Percentiles rank a stretch among this genome's conserved stretches.
Evolutionary conservation across 2,329 filamentous ascomycete species (phyloP).

Genomic region (Botrytis deweyae): DNA sequence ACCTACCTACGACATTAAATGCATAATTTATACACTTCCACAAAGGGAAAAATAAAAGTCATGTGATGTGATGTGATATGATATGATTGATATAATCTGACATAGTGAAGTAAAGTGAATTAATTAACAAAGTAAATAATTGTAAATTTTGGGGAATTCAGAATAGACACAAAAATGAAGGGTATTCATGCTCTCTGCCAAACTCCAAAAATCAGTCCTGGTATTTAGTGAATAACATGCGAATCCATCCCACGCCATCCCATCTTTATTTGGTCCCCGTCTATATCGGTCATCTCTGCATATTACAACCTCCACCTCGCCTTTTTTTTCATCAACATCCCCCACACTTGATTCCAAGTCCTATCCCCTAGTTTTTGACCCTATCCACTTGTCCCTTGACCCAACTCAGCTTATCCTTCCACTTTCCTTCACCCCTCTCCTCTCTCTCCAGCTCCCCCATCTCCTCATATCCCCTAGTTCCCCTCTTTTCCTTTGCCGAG

Average conservation of each 20-base stretch:
- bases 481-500: not conserved
- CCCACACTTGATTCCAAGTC: not conserved
- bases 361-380: not conserved
- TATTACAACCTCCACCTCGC: not conserved
- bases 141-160: not conserved
- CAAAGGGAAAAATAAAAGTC: not conserved
- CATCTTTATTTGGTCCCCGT: not conserved
- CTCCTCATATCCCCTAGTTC: constrained; percentile 1
- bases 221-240: not conserved
- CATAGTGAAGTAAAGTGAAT: not conserved
- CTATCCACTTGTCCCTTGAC: constrained; percentile 3
- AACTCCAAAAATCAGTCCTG: not conserved
- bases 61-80: not conserved
- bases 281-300: not conserved
- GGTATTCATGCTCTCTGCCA: not conserved
- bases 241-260: not conserved
- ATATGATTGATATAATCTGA: not conserved
- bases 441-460: not conserved
- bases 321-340: not conserved
- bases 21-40: not conserved
- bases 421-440: constrained; percentile 2
- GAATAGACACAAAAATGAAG: not conserved
- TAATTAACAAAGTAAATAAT: constrained; percentile 1
- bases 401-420: constrained; percentile 11
- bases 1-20: not conserved